Base-by-base conservation (phyloP, 2,329 filamentous ascomycete genomes). In the Ophiosphaerella narmari region DNA sequence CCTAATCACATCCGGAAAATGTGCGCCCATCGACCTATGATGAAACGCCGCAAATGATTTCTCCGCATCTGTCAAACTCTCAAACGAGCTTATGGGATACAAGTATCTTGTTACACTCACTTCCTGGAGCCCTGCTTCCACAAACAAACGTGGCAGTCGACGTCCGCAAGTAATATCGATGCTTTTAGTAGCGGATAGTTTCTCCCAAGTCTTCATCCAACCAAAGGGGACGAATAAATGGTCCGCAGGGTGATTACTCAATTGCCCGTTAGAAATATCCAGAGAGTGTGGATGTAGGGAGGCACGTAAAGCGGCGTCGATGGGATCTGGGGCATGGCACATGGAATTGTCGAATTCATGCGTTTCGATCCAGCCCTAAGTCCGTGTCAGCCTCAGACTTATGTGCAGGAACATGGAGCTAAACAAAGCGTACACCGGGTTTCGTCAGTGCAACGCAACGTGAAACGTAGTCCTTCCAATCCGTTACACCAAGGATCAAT, bases 401-500 rank as follows among this genome's bases (percentile, higher is more conserved):
- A 9, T 18, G 14, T 23, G 1, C 18, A 23, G 1, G 37, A 3
- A 23, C 4, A 7, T 11, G 18, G 3, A n/a, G 2, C 1, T 29
- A 40, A n/a, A 29, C n/a, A 14, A 26, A 26, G 40, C 43, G 23
- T 40, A 52, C 78, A 7, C 76, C 77, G 0, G 77, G 77, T 46
- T 72, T 73, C 4, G 80, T 70, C 52, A 76, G 66, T 43, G 39
- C 38, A 29, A 40, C 23, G 23, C 38, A 29, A 23, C 38, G 38
- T n/a, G 21, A 12, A 6, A 36, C 58, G 43, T 85, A 68, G 11
- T 68, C 65, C 4, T 71, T 70, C 65, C 82, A 83, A 59, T 86
- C 75, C 7, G 74, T 70, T 32, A 87, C 76, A 26, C 78, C 76
- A 26, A 77, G 75, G 60, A 76, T 57, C 74, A 82, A 74, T 75